phyloP scores from a whole-genome alignment of 352 stramenopile species.

The Globisporangium echinulatum region DNA sequence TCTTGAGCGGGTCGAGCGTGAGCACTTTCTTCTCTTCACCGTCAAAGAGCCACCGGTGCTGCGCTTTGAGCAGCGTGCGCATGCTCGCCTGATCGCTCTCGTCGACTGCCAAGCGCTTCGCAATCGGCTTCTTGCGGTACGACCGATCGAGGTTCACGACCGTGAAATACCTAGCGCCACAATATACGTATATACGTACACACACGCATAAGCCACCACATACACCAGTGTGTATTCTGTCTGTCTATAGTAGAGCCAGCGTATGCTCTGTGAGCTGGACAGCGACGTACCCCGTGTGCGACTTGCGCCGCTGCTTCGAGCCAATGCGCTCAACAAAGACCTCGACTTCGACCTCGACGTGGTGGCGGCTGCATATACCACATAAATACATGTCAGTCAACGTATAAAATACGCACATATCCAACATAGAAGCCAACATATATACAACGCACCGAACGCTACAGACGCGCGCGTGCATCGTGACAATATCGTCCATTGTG shows the following conservation, averaged over 20 bases:
- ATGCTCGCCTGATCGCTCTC: conserved; percentile 22
- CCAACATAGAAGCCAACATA: neutral
- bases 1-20: conserved; percentile 14
- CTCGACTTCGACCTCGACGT: conserved; percentile 23
- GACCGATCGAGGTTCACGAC: conserved; percentile 22
- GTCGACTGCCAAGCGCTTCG: conserved; percentile 19
- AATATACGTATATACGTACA: no score
- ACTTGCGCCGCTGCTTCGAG: conserved; percentile 18
- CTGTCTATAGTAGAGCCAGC: no score
- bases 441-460: conserved; percentile 17
- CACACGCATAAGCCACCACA: no score
- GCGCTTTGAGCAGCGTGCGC: conserved; percentile 16
- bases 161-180: conserved; percentile 15
- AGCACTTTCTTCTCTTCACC: conserved; percentile 18
- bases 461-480: conserved; percentile 20
- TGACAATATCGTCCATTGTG: conserved; percentile 22
- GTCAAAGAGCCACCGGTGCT: conserved; percentile 22
- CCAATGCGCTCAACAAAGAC: conserved; percentile 22
- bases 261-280: neutral
- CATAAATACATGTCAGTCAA: neutral
- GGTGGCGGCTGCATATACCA: conserved; percentile 11
- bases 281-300: conserved; percentile 17
- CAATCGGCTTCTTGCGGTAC: conserved; percentile 17
- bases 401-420: no score
- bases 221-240: no score